Evolutionary conservation across 208 protist genomes (phyloP).

Genomic region (Acanthamoeba lenticulata): DNA sequence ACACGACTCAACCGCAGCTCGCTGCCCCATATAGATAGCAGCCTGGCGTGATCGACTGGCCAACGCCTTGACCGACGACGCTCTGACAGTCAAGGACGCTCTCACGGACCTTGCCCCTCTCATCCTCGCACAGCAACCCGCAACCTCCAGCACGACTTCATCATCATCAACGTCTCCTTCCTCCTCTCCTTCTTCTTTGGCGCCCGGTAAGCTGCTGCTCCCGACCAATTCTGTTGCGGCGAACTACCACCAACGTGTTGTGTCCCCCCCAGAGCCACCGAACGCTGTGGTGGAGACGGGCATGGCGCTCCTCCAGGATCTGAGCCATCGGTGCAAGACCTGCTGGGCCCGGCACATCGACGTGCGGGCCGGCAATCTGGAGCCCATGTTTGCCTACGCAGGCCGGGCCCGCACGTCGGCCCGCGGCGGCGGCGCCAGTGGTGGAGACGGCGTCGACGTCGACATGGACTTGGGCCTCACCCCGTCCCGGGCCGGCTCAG

Average conservation of each 20-base stretch:
- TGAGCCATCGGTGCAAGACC: neutral
- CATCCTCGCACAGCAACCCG: neutral
- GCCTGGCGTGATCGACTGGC: neutral
- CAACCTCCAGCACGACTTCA: neutral
- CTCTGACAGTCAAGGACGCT: neutral
- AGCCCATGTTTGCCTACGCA: neutral
- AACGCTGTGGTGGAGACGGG: neutral
- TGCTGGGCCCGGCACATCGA: conserved; percentile 5
- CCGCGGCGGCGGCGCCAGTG: neutral
- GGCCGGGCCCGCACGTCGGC: too few species aligned
- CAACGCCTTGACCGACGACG: neutral
- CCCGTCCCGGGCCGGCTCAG: too few species aligned
- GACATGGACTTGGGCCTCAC: neutral
- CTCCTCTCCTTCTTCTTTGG: neutral
- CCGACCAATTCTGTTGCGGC: neutral
- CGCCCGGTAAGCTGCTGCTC: neutral
- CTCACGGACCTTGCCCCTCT: neutral
- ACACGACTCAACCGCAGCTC: neutral
- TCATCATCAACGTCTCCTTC: neutral
- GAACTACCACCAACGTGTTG: neutral
- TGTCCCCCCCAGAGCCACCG: neutral
- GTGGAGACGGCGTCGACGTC: neutral
- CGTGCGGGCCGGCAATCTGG: neutral
- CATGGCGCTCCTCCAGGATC: neutral
- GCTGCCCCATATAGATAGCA: neutral